phyloP scores from a whole-genome alignment of 1,284 basidiomycete genomes.

The Neonothopanus nambi region DNA sequence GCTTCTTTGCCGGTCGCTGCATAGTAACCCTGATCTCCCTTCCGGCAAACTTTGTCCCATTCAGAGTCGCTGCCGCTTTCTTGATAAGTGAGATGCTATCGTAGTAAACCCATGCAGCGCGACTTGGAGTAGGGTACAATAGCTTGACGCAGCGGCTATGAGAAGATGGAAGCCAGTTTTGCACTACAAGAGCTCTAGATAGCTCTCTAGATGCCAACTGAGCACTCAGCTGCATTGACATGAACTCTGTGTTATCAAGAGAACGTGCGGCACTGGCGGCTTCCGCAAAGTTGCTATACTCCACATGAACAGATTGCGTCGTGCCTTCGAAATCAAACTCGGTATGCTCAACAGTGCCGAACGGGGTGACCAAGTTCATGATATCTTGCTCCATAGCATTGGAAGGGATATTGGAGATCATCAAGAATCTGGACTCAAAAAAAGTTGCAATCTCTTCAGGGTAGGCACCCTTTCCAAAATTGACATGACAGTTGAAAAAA shows the following conservation, averaged over 20 bases:
- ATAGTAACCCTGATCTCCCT: slow-evolving; percentile 39
- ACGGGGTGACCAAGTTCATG: slow-evolving; percentile 24
- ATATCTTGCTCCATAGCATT: slow-evolving; percentile 29
- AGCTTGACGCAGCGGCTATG: slow-evolving; percentile 31
- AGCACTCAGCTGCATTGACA: slow-evolving; percentile 23
- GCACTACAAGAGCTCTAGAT: slow-evolving; percentile 22
- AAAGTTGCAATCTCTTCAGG: slow-evolving; percentile 37
- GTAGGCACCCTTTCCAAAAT: slow-evolving; percentile 36
- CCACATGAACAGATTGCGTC: slow-evolving; percentile 28
- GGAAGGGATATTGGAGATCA: slow-evolving; percentile 38
- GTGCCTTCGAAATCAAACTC: slow-evolving; percentile 21
- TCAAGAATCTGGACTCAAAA: slow-evolving; percentile 38
- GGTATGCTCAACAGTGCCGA: slow-evolving; percentile 29
- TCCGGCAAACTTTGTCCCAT: slow-evolving; percentile 34
- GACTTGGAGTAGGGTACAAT: slow-evolving; percentile 40
- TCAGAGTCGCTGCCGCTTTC: slow-evolving; percentile 33
- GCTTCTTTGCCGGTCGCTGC: slow-evolving; percentile 28
- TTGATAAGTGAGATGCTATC: slow-evolving; percentile 39
- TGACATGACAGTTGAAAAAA: slow-evolving; percentile 37
- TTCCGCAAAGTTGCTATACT: slow-evolving; percentile 28
- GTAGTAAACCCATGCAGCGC: slow-evolving; percentile 44
- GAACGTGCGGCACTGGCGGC: slow-evolving; percentile 34
- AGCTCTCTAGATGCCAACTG: slow-evolving; percentile 21
- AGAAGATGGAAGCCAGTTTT: slow-evolving; percentile 19
- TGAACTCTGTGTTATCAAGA: slow-evolving; percentile 32